Evolutionary conservation across 2,329 filamentous ascomycete genomes (phyloP).

Genomic region (Aspergillus sp.): DNA sequence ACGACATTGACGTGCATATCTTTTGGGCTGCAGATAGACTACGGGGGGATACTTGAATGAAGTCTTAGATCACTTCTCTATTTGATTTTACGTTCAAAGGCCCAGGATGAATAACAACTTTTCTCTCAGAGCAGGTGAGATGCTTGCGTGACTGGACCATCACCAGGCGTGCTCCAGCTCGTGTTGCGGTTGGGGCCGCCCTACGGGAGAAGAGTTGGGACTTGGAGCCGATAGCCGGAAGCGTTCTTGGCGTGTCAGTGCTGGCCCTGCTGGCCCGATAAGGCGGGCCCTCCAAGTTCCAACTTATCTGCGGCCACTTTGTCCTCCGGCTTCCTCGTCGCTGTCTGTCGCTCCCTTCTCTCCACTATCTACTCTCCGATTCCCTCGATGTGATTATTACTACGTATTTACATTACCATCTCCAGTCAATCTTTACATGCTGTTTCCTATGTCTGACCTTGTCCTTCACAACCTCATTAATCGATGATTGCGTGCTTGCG

Average conservation of each 20-base stretch:
- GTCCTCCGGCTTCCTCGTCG: not conserved
- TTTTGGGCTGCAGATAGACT: not conserved
- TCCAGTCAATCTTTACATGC: not conserved
- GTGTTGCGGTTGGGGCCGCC: not conserved
- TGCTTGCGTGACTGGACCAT: not conserved
- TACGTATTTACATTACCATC: not conserved
- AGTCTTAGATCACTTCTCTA: too few species aligned
- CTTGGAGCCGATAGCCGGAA: not conserved
- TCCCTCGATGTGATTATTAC: not conserved
- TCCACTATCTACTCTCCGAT: not conserved
- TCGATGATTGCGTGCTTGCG: constrained; percentile 8
- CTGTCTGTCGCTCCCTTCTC: not conserved
- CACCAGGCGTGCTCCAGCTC: not conserved
- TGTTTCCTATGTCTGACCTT: not conserved
- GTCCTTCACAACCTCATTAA: not conserved
- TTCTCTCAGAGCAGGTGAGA: not conserved
- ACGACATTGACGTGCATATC: not conserved
- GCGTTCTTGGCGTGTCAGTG: not conserved
- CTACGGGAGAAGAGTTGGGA: not conserved
- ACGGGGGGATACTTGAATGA: too few species aligned
- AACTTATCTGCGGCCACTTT: constrained; percentile 5
- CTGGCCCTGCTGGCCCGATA: not conserved
- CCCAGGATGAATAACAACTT: not conserved
- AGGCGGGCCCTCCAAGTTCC: not conserved
- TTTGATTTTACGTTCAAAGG: not conserved